phyloP scores from a whole-genome alignment of 2,329 filamentous ascomycete species.

The Penicillium sp. region DNA sequence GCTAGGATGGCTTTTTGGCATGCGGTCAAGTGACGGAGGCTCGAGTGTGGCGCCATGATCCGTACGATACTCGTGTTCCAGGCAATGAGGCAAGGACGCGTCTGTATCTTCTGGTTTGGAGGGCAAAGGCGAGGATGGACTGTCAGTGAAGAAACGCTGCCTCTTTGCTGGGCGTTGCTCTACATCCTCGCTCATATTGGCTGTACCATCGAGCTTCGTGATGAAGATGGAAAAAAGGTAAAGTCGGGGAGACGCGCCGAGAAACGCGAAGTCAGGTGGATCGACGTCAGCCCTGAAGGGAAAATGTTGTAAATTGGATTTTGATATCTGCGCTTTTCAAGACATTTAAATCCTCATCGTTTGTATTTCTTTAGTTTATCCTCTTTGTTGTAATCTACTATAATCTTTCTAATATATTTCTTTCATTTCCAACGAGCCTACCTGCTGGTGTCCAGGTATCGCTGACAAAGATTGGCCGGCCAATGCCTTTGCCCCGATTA shows the following conservation, averaged over 20 bases:
- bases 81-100: constrained; percentile 14
- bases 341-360: background rate
- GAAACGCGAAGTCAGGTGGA: constrained; percentile 28
- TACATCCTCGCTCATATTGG: constrained; percentile 32
- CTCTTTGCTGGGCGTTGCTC: constrained; percentile 59
- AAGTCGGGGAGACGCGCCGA: constrained; percentile 32
- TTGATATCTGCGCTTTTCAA: background rate
- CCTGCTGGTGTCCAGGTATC: background rate
- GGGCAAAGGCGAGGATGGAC: constrained; percentile 26
- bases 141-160: constrained; percentile 60
- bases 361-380: background rate
- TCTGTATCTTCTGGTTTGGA: constrained; percentile 16
- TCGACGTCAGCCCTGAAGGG: constrained; percentile 24
- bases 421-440: background rate
- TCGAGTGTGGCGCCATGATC: background rate
- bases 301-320: background rate
- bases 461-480: constrained; percentile 12
- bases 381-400: background rate
- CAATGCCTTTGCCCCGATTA: constrained; percentile 21
- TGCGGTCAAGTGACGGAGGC: background rate
- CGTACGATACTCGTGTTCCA: background rate
- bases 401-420: background rate
- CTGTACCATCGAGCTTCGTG: constrained; percentile 1
- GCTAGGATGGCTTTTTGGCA: background rate
- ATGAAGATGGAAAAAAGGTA: constrained; percentile 1